Evolutionary conservation across 129 eudicot genomes (phyloP).

Genomic region (Flaveria robusta): DNA sequence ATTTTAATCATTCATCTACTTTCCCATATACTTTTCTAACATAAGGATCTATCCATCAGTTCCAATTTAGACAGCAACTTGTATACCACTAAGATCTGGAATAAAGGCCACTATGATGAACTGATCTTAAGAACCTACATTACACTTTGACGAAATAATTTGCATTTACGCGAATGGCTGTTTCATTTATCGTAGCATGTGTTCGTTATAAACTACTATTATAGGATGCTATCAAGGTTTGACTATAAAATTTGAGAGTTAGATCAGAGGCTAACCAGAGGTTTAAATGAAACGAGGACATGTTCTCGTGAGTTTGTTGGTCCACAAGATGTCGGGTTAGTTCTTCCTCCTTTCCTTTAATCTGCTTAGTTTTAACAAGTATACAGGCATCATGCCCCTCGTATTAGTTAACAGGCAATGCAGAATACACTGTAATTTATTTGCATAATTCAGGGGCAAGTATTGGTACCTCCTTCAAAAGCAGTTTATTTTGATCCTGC

Average conservation of each 20-base stretch:
- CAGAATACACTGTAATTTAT: not conserved
- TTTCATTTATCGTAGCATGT: not conserved
- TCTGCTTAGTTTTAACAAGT: constrained; percentile 35
- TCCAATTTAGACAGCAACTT: not conserved
- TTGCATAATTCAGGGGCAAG: not conserved
- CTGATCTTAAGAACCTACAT: not conserved
- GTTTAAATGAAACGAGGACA: constrained; percentile 40
- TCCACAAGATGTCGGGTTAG: constrained; percentile 27
- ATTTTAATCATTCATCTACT: not conserved
- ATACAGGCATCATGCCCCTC: not conserved
- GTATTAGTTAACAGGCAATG: no score
- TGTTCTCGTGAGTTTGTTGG: constrained; percentile 39
- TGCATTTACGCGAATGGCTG: not conserved
- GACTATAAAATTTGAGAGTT: not conserved
- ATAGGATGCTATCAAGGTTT: not conserved
- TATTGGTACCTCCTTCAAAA: constrained; percentile 56
- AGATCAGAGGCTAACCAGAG: constrained; percentile 41
- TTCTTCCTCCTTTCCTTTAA: constrained; percentile 59
- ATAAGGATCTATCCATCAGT: not conserved
- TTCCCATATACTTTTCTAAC: not conserved
- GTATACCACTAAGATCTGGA: not conserved
- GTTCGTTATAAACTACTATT: not conserved
- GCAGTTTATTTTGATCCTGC: constrained; percentile 67
- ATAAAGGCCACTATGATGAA: not conserved
- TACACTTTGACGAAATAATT: not conserved